Evolutionary conservation across 768 basidiomycete genomes (phyloP).

Genomic region (Mycena vitilis): DNA sequence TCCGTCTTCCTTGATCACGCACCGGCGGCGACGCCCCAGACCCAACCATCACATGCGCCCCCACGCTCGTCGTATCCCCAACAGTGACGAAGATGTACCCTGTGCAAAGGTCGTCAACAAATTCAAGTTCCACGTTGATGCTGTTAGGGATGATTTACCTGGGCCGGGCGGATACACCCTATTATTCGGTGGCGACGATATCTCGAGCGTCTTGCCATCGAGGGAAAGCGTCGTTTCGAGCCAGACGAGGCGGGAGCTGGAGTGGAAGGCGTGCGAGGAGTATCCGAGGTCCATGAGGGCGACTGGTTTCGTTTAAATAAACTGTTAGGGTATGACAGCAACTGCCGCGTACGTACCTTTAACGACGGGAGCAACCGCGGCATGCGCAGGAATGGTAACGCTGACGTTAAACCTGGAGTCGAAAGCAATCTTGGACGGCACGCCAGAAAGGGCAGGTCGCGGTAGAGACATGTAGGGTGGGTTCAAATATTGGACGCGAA

Average conservation of each 20-base stretch:
- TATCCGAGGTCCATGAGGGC: slow-evolving; percentile 51
- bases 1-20: slow-evolving; percentile 27
- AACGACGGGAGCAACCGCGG: slow-evolving; percentile 15
- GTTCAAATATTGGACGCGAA: slow-evolving; percentile 46
- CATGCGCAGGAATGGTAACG: slow-evolving; percentile 42
- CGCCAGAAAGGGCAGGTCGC: slow-evolving; percentile 37
- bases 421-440: slow-evolving; percentile 46
- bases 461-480: slow-evolving; percentile 38
- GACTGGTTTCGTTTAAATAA: slow-evolving; percentile 34
- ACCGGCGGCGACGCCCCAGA: slow-evolving; percentile 31
- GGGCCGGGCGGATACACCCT: slow-evolving; percentile 49
- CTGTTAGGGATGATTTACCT: slow-evolving; percentile 18
- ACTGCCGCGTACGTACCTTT: slow-evolving; percentile 20
- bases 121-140: neutral
- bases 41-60: slow-evolving; percentile 30
- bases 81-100: slow-evolving; percentile 28
- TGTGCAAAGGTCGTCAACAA: neutral
- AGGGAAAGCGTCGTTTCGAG: slow-evolving; percentile 44
- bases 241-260: slow-evolving; percentile 48
- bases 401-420: slow-evolving; percentile 47
- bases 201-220: slow-evolving; percentile 43
- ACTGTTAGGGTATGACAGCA: too few species aligned
- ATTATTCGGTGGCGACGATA: slow-evolving; percentile 50
- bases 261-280: slow-evolving; percentile 51
- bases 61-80: slow-evolving; percentile 23